These are phyloP conservation scores for Lentithecium fluviatile DNA, from an alignment of 495 filamentous ascomycete species.

Conservation along the genomic window DNA sequence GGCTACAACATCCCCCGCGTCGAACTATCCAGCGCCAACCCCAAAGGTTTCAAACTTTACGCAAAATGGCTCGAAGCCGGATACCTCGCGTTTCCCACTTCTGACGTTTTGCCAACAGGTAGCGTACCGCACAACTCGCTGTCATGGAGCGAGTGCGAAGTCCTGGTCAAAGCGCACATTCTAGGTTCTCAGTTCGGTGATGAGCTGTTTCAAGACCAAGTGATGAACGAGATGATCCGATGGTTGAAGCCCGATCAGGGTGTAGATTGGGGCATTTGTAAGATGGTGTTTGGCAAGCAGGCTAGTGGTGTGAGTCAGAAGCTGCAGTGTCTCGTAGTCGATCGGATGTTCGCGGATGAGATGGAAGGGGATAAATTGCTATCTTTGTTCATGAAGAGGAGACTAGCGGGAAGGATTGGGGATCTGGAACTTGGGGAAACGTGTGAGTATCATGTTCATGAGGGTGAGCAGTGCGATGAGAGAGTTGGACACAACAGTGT, in stretches of 20 bases:
- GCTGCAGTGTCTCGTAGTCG: background rate
- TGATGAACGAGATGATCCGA: background rate
- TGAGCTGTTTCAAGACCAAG: background rate
- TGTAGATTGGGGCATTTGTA: background rate
- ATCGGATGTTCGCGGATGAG: background rate
- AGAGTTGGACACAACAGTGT: background rate
- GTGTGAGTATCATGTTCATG: background rate
- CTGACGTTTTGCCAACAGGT: too few species aligned
- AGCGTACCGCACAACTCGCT: background rate
- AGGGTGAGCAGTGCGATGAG: background rate
- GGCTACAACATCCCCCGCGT: background rate
- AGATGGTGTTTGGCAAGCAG: background rate
- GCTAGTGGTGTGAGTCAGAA: background rate
- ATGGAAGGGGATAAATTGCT: background rate
- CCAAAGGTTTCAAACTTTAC: background rate
- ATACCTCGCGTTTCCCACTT: too few species aligned
- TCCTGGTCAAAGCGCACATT: background rate
- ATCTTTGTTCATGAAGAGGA: background rate
- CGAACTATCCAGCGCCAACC: background rate
- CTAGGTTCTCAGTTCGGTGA: background rate
- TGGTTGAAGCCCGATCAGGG: background rate
- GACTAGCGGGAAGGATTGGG: background rate
- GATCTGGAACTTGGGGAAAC: background rate
- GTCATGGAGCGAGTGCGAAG: background rate
- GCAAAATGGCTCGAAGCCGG: background rate